Conservation (phyloP, 1,139 yeast genomes). For the Meyerozyma athensensis region DNA sequence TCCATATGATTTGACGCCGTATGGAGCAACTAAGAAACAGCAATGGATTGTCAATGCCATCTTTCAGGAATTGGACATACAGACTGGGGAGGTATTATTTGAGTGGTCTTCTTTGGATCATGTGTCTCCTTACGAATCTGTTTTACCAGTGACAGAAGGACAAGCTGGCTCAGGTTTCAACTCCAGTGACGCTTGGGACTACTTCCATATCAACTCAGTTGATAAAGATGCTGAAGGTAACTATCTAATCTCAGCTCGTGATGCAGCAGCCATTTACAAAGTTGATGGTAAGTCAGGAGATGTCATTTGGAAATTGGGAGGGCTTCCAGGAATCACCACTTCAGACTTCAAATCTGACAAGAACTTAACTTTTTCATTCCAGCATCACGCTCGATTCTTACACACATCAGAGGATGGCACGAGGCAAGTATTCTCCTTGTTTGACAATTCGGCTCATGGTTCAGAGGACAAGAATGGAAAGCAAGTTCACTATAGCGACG, state of each 20-base stretch:
- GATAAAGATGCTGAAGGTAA: conserved; percentile 35
- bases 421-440: conserved; percentile 27
- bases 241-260: conserved; percentile 32
- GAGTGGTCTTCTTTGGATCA: conserved; percentile 38
- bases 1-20: conserved; percentile 21
- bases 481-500: conserved; percentile 16
- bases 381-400: conserved; percentile 34
- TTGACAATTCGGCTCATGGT: conserved; percentile 36
- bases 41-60: conserved; percentile 31
- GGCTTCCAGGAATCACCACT: conserved; percentile 20
- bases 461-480: conserved; percentile 25
- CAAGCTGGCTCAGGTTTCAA: conserved; percentile 29
- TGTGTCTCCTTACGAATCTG: conserved; percentile 28
- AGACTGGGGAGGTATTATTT: conserved; percentile 30
- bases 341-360: conserved; percentile 16
- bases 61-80: conserved; percentile 32
- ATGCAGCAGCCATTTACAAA: conserved; percentile 31
- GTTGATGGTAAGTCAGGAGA: conserved; percentile 32
- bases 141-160: conserved; percentile 21
- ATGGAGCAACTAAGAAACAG: conserved; percentile 20
- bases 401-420: conserved; percentile 19
- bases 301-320: conserved; percentile 31
- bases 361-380: conserved; percentile 28
- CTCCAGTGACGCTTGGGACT: conserved; percentile 37
- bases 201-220: conserved; percentile 38